phyloP scores from a whole-genome alignment of 163 green algal genomes.

The Chlamydomonas reinhardtii region DNA sequence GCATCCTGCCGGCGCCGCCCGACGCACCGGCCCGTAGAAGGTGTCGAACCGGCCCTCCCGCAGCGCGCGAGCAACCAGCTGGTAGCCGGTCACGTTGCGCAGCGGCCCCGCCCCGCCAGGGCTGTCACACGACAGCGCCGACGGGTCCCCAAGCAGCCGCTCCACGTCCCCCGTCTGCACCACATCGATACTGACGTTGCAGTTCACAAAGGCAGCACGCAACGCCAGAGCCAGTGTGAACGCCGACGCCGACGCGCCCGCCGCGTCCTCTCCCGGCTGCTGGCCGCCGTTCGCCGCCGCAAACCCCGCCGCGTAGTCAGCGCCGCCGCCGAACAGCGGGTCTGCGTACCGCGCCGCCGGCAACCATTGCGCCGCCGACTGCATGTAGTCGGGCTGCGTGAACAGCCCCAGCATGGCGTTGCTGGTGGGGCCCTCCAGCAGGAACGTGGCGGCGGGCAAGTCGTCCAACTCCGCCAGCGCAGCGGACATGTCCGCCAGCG shows the following conservation, averaged over 20 bases:
- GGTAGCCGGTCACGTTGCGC: conserved; percentile 17
- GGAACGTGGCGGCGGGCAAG: not conserved
- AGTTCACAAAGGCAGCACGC: not conserved
- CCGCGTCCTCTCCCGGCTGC: not conserved
- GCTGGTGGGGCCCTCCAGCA: not conserved
- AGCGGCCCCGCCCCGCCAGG: not conserved
- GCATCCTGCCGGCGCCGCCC: not conserved
- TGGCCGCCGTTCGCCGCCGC: not conserved
- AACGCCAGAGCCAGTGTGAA: conserved; percentile 17
- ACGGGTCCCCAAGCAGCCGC: conserved; percentile 16
- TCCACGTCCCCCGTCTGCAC: not conserved
- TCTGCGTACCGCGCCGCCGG: not conserved
- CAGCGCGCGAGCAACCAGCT: conserved; percentile 9
- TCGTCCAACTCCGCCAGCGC: not conserved
- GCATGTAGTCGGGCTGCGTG: not conserved
- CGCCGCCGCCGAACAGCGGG: not conserved
- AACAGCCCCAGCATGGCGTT: no score
- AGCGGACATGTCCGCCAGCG: not conserved
- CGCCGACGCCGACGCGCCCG: conserved; percentile 20
- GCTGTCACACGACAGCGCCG: not conserved
- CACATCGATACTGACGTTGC: conserved; percentile 22
- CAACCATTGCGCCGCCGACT: conserved; percentile 23
- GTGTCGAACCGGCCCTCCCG: not conserved
- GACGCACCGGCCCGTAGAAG: conserved; percentile 42
- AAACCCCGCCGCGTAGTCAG: not conserved